phyloP scores from a whole-genome alignment of 371 early-diverging fungal genomes.

The Globomyces sp. region DNA sequence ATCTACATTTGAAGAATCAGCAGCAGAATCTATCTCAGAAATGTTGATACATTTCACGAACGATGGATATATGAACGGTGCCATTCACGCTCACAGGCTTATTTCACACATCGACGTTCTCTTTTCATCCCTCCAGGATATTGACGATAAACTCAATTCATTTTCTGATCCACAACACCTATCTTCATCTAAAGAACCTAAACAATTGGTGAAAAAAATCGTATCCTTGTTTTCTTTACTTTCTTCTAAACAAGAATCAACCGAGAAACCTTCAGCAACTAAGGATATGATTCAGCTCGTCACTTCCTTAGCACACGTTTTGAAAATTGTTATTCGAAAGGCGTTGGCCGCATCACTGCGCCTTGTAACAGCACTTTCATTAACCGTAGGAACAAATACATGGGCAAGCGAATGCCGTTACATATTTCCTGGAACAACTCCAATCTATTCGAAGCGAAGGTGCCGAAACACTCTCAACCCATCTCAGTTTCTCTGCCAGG shows the following conservation, averaged over 20 bases:
- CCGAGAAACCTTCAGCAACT: conserved; percentile 61
- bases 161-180: conserved; percentile 56
- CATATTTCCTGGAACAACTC: conserved; percentile 28
- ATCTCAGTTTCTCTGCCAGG: conserved; percentile 29
- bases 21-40: conserved; percentile 95
- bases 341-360: conserved; percentile 85
- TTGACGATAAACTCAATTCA: conserved; percentile 62
- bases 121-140: conserved; percentile 84
- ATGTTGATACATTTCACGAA: conserved; percentile 92
- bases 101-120: conserved; percentile 90
- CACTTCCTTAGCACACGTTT: conserved; percentile 87
- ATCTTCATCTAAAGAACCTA: conserved; percentile 68
- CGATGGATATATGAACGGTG: conserved; percentile 76
- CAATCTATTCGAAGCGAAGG: conserved; percentile 4
- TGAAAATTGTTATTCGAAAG: conserved; percentile 87
- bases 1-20: conserved; percentile 94
- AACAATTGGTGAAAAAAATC: conserved; percentile 86
- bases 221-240: conserved; percentile 89
- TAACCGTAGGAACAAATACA: conserved; percentile 36
- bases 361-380: conserved; percentile 54
- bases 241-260: conserved; percentile 60
- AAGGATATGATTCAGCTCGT: conserved; percentile 89
- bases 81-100: conserved; percentile 87
- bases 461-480: not conserved
- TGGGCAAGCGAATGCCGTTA: conserved; percentile 22